Evolutionary conservation across 495 filamentous ascomycete species (phyloP), one percentile per base, ranked within the genome.

Genomic region (Elasticomyces elasticus): DNA sequence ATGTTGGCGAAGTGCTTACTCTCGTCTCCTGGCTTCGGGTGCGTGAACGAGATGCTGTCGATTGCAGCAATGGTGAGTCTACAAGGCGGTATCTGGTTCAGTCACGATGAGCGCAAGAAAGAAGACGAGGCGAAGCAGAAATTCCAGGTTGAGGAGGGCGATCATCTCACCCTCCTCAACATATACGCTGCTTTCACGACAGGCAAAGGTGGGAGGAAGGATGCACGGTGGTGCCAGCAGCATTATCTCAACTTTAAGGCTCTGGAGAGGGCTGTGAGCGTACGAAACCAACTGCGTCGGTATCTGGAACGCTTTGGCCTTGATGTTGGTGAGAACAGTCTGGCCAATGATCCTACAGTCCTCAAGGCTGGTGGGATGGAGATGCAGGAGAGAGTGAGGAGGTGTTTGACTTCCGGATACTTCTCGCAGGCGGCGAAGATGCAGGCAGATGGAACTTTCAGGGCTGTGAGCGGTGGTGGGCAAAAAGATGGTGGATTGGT

Each of bases 401-500:
- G 87, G 53, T 97, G 92, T 70, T 76, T 98, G 38, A 91, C 91
- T 13, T 79, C 83, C 9, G 92, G 94, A 1, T 98, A 86, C 67
- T 98, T 98, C 71, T 85, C 92, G 1, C 91, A 97, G 69, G 94
- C 89, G 11, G 94, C 92, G 23, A 81, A 85, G 67, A 96, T 97
- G 91, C 87, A 94, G 67, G 78, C 89, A 0, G 92, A 98, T 74
- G 92, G 92, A 17, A 88, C 79, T 13, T 97, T 96, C 62, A 81
- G 78, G 61, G 89, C 86, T 24, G 80, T 94, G 41, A 83, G 79
- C 49, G 88, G 87, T 10, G 80, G 79, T 5, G 20, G 20, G 40
- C 6, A n/a, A 23, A 10, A 19, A 9, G 22, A 5, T 51, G 89
- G 87, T 11, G 80, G 79, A 6, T 69, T 78, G 35, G 78, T 79